Base-by-base conservation (phyloP, 805 yeast genomes). In the Yarrowia osloensis region DNA sequence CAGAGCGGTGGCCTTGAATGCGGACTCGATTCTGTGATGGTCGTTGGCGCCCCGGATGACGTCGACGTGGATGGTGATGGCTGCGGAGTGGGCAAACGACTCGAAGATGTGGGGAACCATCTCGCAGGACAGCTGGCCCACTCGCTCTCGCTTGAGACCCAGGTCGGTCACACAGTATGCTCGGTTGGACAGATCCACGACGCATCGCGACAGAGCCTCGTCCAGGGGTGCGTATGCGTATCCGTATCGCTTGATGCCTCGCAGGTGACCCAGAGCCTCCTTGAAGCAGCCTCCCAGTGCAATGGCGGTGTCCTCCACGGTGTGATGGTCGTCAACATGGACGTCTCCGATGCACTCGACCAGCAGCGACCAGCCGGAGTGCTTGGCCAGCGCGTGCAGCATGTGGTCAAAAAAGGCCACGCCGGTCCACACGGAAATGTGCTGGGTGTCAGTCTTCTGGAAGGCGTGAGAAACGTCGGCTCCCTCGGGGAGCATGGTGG, bases 81-180 rank as follows among this genome's bases (percentile, higher is more conserved):
- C 88, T 0, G 98, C 97, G 46, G 90, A 90, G 73, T 89, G 91
- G 3, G 98, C 97, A 81, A 95, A 95, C 72, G 96, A 88, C 77
- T 92, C 97, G 69, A 95, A 76, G 57, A 95, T 93, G 77, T 95
- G 99, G n/a, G 98, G 98, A 70, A 95, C 89, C 99, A 95, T 95
- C 79, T 95, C 99, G 74, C 95, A 86, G 40, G 92, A 86, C 65
- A 95, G 82, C 74, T 90, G 96, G 65, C 99, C 99, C 72, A 95
- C 87, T 76, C 88, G 92, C 76, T 95, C 99, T 70, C 99, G 84
- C 77, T 88, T 89, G 74, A 95, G 83, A 0, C 97, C 97, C 69
- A 95, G 81, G 42, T 95, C 97, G 44, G 92, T 82, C 19, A 91
- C 95, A 0, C 97, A 96, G 77, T 79, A 93, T 1, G 99, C 98